Evolutionary conservation across 345 rosid species (phyloP).

Genomic region (Triadica sebifera): DNA sequence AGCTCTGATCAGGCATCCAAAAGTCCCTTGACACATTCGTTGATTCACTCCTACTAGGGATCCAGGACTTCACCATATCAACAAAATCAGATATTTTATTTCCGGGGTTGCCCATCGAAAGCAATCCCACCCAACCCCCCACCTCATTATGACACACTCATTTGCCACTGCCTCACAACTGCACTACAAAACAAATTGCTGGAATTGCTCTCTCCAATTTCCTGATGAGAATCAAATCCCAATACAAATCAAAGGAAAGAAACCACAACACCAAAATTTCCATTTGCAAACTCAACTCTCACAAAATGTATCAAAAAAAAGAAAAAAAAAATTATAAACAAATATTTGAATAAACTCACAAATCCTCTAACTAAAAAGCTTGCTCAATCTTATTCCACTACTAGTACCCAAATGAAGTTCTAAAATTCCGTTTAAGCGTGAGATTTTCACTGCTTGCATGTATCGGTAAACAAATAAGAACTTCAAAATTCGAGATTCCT

Average conservation of each 20-base stretch:
- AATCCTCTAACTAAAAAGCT: background rate
- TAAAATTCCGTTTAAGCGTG: background rate
- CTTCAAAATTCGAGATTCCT: background rate
- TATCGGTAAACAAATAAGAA: background rate
- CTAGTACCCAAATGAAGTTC: background rate
- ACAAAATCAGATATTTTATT: constrained; percentile 57
- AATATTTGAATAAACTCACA: background rate
- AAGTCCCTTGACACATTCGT: constrained; percentile 72
- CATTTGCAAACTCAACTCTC: background rate
- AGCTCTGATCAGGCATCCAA: constrained; percentile 98
- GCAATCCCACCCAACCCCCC: constrained; percentile 47
- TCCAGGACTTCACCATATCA: constrained; percentile 54
- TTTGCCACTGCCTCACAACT: constrained; percentile 9
- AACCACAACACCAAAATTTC: background rate
- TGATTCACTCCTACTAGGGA: constrained; percentile 69
- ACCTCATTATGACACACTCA: constrained; percentile 22
- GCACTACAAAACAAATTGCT: constrained; percentile 13
- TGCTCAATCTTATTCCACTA: background rate
- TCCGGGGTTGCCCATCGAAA: constrained; percentile 54
- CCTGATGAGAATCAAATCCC: constrained; percentile 21
- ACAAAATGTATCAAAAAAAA: background rate
- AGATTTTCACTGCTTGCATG: background rate
- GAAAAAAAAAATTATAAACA: background rate
- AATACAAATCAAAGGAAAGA: background rate
- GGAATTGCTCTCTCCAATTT: constrained; percentile 11